These are phyloP conservation scores for Dicorynia guianensis DNA, from an alignment of 306 rosid genomes.

Conservation along the genomic window DNA sequence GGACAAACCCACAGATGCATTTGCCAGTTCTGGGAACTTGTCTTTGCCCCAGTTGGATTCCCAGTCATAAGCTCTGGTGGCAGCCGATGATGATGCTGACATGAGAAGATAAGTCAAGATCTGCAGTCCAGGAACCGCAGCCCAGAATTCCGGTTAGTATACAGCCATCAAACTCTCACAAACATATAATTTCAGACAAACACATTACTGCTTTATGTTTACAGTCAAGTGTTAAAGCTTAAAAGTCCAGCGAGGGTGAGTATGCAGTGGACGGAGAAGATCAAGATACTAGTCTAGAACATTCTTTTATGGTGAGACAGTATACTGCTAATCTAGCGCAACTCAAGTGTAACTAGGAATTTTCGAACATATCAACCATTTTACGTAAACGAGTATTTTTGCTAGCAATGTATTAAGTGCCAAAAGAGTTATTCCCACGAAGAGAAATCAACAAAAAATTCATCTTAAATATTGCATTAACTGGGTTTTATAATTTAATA, in stretches of 20 bases:
- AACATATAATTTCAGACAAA: not conserved
- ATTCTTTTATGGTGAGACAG: not conserved
- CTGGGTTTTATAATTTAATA: too few species aligned
- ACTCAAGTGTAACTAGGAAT: too few species aligned
- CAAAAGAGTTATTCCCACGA: too few species aligned
- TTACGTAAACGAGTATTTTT: not conserved
- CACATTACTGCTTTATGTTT: not conserved
- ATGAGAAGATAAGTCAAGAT: constrained; percentile 79
- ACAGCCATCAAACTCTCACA: constrained; percentile 4
- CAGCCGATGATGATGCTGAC: constrained; percentile 89
- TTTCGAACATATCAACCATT: not conserved
- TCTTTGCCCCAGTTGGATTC: constrained; percentile 85
- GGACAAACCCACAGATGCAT: constrained; percentile 71
- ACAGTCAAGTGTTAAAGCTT: constrained; percentile 5
- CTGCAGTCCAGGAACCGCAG: constrained; percentile 52
- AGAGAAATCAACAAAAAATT: too few species aligned
- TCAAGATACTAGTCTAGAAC: not conserved
- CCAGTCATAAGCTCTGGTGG: constrained; percentile 85
- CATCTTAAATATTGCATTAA: too few species aligned
- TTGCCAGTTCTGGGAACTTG: constrained; percentile 79
- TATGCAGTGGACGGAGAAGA: too few species aligned
- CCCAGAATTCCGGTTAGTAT: constrained; percentile 17
- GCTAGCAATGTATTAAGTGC: not conserved
- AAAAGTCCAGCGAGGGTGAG: not conserved
- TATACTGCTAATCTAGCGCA: not conserved